Evolutionary conservation across 164 flowering plant species (phyloP).

Genomic region (Vitis riparia): DNA sequence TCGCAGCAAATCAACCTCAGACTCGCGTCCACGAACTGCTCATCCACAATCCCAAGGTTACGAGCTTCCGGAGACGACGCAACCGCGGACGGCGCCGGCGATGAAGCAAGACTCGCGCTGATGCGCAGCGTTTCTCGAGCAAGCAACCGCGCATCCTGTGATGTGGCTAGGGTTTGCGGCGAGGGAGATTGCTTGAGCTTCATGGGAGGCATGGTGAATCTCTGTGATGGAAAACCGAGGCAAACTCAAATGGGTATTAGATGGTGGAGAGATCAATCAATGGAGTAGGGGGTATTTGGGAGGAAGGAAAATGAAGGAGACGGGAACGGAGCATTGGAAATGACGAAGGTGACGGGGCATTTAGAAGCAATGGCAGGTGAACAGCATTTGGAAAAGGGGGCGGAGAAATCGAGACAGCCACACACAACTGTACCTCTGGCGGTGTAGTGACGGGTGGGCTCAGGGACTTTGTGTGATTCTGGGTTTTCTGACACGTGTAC

Average conservation of each 20-base stretch:
- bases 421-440: too few relatives aligned
- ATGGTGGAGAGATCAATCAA: too few relatives aligned
- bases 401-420: too few relatives aligned
- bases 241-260: too few relatives aligned
- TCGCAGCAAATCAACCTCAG: constrained; percentile 77
- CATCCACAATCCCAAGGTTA: constrained; percentile 39
- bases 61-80: constrained; percentile 1
- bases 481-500: too few relatives aligned
- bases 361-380: background rate
- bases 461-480: too few relatives aligned
- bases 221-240: too few relatives aligned
- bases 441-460: too few relatives aligned
- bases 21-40: constrained; percentile 56
- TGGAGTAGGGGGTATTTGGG: too few relatives aligned
- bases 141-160: constrained; percentile 64
- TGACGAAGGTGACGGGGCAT: background rate
- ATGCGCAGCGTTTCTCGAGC: constrained; percentile 86
- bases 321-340: background rate
- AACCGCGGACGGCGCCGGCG: constrained; percentile 19
- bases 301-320: background rate
- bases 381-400: too few relatives aligned
- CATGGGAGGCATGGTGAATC: constrained; percentile 40
- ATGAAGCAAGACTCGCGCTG: constrained; percentile 77
- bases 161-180: constrained; percentile 28
- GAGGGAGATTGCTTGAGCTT: constrained; percentile 37